These are phyloP conservation scores for Glaciozyma antarctica DNA, from an alignment of 768 basidiomycete species.

Conservation along the genomic window DNA sequence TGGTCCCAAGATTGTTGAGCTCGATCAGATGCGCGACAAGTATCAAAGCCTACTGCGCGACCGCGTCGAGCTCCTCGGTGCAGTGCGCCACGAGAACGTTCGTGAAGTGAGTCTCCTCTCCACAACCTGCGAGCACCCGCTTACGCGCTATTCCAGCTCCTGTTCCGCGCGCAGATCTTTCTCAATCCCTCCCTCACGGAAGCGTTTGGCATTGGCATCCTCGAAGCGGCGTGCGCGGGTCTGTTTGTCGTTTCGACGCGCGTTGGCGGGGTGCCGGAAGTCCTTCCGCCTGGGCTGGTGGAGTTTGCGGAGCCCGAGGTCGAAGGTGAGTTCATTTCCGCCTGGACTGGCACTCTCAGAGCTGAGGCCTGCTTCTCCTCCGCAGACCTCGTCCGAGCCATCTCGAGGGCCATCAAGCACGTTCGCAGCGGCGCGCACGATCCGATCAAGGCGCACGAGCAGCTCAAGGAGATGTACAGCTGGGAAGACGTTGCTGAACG, in stretches of 20 bases:
- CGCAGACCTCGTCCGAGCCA: slow-evolving; percentile 71
- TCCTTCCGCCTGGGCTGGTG: slow-evolving; percentile 87
- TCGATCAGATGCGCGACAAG: slow-evolving; percentile 92
- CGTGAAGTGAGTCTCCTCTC: slow-evolving; percentile 47
- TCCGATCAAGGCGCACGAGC: slow-evolving; percentile 62
- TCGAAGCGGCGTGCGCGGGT: slow-evolving; percentile 92
- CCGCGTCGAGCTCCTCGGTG: slow-evolving; percentile 77
- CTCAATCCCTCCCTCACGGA: slow-evolving; percentile 94
- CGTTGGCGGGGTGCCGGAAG: slow-evolving; percentile 92
- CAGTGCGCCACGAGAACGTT: slow-evolving; percentile 73
- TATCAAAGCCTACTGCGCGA: slow-evolving; percentile 64
- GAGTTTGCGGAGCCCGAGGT: slow-evolving; percentile 89
- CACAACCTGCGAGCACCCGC: too few relatives aligned
- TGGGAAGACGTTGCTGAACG: slow-evolving; percentile 72
- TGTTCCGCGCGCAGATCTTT: slow-evolving; percentile 77
- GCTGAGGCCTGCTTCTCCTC: not conserved
- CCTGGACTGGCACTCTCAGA: not conserved
- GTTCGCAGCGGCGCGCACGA: slow-evolving; percentile 62
- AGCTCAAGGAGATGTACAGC: slow-evolving; percentile 71
- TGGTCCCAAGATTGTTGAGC: slow-evolving; percentile 86
- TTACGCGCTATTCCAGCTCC: slow-evolving; percentile 49
- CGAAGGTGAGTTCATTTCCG: slow-evolving; percentile 54
- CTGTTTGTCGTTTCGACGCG: slow-evolving; percentile 87
- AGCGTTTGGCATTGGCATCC: slow-evolving; percentile 91
- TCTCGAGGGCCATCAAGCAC: slow-evolving; percentile 66